phyloP scores from a whole-genome alignment of 1,139 yeast species.

The Zygoascus sp. region DNA sequence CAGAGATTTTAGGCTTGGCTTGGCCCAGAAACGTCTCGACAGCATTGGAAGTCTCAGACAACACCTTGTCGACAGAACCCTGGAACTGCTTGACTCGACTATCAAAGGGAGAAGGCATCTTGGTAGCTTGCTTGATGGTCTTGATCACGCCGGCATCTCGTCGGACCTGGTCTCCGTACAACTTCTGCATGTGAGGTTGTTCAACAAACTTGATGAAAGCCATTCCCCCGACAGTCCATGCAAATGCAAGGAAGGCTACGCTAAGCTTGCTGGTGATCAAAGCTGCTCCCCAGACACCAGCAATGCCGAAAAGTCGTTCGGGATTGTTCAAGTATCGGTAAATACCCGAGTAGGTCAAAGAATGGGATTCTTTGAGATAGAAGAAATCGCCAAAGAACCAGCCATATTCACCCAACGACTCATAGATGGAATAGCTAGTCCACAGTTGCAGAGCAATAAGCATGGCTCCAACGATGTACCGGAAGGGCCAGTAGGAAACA shows the following conservation, averaged over 20 bases:
- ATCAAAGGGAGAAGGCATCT: constrained; percentile 31
- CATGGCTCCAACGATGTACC: constrained; percentile 53
- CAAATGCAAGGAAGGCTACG: constrained; percentile 51
- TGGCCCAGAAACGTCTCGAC: constrained; percentile 34
- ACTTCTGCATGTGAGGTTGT: constrained; percentile 71
- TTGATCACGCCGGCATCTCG: constrained; percentile 58
- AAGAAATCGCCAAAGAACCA: constrained; percentile 92
- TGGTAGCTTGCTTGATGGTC: constrained; percentile 47
- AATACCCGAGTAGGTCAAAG: constrained; percentile 74
- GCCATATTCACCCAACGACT: constrained; percentile 77
- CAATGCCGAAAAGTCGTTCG: constrained; percentile 74
- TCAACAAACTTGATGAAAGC: constrained; percentile 70
- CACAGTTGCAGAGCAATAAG: constrained; percentile 61
- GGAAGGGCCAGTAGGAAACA: constrained; percentile 43
- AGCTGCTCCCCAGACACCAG: constrained; percentile 79
- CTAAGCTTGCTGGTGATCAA: constrained; percentile 57
- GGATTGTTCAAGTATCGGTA: constrained; percentile 83
- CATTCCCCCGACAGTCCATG: constrained; percentile 69
- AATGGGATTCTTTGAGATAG: constrained; percentile 48
- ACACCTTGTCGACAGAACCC: constrained; percentile 38
- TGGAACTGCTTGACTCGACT: constrained; percentile 31
- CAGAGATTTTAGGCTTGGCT: constrained; percentile 30
- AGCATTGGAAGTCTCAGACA: constrained; percentile 33
- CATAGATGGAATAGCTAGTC: constrained; percentile 68
- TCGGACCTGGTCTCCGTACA: constrained; percentile 59